phyloP scores from a whole-genome alignment of 2,329 filamentous ascomycete genomes.

The Fusarium clavum region DNA sequence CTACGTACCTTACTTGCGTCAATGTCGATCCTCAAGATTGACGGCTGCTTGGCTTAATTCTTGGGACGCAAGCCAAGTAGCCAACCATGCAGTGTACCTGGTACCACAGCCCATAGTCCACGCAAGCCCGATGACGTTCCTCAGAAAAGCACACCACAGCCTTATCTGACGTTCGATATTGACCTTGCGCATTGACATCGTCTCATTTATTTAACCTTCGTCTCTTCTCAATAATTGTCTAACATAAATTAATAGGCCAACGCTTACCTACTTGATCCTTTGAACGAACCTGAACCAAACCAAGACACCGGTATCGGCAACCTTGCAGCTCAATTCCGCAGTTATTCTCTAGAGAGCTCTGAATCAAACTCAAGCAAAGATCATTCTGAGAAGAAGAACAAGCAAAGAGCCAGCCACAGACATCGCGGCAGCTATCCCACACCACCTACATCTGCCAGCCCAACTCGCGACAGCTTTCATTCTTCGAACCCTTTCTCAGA shows the following conservation, averaged over 20 bases:
- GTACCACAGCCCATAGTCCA: conserved; percentile 29
- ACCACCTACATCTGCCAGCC: conserved; percentile 66
- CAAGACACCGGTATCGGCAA: conserved; percentile 67
- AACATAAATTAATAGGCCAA: conserved; percentile 62
- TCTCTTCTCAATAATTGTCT: background rate
- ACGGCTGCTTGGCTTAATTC: conserved; percentile 18
- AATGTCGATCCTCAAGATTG: conserved; percentile 37
- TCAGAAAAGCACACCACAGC: conserved; percentile 12
- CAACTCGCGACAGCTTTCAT: conserved; percentile 60
- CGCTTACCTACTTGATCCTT: conserved; percentile 75
- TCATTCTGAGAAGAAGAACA: conserved; percentile 4
- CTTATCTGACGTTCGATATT: background rate
- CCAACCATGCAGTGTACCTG: conserved; percentile 12
- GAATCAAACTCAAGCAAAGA: conserved; percentile 23
- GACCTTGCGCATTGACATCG: conserved; percentile 5
- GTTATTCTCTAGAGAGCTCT: conserved; percentile 31
- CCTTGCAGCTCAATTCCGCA: conserved; percentile 38
- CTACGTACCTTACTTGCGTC: conserved; percentile 34
- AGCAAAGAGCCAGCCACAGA: conserved; percentile 11
- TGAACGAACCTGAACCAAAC: conserved; percentile 74
- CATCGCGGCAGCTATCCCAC: conserved; percentile 53
- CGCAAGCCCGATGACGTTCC: conserved; percentile 43
- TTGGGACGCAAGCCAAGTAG: conserved; percentile 38
- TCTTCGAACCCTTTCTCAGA: conserved; percentile 57
- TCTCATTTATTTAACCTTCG: background rate